Percentiles rank a stretch among this genome's conserved stretches.
Evolutionary conservation across 2,329 filamentous ascomycete genomes (phyloP).

Genomic region (Calcarisporium arbuscula): DNA sequence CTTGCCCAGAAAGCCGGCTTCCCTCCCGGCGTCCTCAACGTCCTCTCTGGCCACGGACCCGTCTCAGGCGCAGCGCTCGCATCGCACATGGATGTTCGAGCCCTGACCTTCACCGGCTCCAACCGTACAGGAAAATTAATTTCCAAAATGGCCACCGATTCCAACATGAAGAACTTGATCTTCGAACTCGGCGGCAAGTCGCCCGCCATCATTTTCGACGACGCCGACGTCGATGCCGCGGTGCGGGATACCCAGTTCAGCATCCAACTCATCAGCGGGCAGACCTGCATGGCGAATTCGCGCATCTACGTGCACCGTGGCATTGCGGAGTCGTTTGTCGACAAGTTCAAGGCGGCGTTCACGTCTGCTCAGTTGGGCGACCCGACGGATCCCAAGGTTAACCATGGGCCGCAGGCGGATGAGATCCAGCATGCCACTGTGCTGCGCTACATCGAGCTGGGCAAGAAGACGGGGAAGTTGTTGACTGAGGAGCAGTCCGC

Average conservation of each 20-base stretch:
- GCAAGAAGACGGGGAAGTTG: conserved; percentile 31
- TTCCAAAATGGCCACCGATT: conserved; percentile 63
- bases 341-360: conserved; percentile 45
- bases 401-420: conserved; percentile 43
- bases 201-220: conserved; percentile 57
- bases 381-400: conserved; percentile 23
- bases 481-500: conserved; percentile 9
- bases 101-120: conserved; percentile 72
- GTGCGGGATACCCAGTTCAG: conserved; percentile 43
- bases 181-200: conserved; percentile 65
- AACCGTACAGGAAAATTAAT: conserved; percentile 65
- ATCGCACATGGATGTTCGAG: conserved; percentile 62
- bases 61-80: conserved; percentile 62
- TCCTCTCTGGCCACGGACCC: conserved; percentile 63
- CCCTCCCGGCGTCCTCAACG: conserved; percentile 67
- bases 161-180: conserved; percentile 57
- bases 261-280: conserved; percentile 49
- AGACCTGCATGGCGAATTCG: conserved; percentile 54
- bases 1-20: conserved; percentile 67
- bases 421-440: conserved; percentile 43
- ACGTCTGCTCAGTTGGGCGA: conserved; percentile 32
- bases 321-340: conserved; percentile 50
- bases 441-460: conserved; percentile 37
- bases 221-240: conserved; percentile 57
- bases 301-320: conserved; percentile 50